phyloP scores from a whole-genome alignment of 768 basidiomycete genomes.

The Boletus rubropictus region DNA sequence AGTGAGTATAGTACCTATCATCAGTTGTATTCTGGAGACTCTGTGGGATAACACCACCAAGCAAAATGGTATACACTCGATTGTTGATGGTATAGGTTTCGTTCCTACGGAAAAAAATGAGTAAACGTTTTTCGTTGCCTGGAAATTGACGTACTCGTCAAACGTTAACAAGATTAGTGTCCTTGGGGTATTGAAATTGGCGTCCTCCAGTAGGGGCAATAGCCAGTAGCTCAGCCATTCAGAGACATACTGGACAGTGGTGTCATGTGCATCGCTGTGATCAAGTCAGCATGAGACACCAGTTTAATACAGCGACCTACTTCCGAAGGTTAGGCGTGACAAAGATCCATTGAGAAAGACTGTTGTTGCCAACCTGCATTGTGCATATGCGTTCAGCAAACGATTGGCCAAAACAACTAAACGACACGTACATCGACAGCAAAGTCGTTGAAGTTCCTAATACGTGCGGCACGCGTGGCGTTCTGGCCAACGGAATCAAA shows the following conservation, averaged over 20 bases:
- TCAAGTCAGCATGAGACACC: background rate
- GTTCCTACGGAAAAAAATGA: conserved; percentile 10
- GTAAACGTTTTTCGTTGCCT: background rate
- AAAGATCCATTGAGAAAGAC: conserved; percentile 55
- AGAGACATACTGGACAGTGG: conserved; percentile 42
- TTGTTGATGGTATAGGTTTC: conserved; percentile 40
- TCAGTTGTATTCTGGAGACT: conserved; percentile 42
- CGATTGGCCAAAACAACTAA: background rate
- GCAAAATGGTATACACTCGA: conserved; percentile 39
- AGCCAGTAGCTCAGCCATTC: conserved; percentile 49
- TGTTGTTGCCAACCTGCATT: conserved; percentile 31
- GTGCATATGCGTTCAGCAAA: background rate
- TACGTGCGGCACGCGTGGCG: conserved; percentile 36
- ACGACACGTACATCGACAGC: conserved; percentile 40
- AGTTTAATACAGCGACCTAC: conserved; percentile 8
- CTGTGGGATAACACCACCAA: conserved; percentile 43
- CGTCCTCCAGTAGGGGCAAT: conserved; percentile 43
- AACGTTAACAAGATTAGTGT: conserved; percentile 61
- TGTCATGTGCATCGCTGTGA: conserved; percentile 57
- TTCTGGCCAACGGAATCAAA: conserved; percentile 46
- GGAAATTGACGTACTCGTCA: conserved; percentile 45
- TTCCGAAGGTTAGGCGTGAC: conserved; percentile 53
- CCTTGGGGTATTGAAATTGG: conserved; percentile 46
- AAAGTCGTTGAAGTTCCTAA: conserved; percentile 61
- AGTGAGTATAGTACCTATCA: conserved; percentile 54